Conservation (phyloP, 805 yeast species). For the Lipomyces sp. region DNA sequence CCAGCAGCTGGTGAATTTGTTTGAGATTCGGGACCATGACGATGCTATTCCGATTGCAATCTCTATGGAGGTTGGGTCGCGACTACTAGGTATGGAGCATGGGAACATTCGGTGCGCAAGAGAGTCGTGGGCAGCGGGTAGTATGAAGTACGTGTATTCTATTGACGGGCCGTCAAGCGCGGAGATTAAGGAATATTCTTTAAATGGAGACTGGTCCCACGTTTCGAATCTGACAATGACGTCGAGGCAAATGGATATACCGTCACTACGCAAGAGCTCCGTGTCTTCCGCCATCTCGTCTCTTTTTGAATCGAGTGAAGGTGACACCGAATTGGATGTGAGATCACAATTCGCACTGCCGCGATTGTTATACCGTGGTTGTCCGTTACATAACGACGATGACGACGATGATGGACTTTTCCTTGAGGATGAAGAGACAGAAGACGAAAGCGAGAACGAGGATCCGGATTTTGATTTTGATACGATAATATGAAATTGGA, state of each 20-base stretch:
- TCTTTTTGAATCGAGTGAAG: not conserved
- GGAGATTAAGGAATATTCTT: not conserved
- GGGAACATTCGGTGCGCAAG: not conserved
- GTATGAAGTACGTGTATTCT: slow-evolving; percentile 4
- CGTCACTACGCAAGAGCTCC: slow-evolving; percentile 1
- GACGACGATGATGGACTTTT: not conserved
- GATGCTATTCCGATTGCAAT: slow-evolving; percentile 12
- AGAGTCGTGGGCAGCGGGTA: not conserved
- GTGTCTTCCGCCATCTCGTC: not conserved
- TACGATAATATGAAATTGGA: not conserved
- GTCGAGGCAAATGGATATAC: no score
- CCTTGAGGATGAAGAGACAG: slow-evolving; percentile 8
- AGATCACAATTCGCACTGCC: not conserved
- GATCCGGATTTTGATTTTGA: slow-evolving; percentile 12
- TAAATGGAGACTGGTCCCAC: not conserved
- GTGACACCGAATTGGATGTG: not conserved
- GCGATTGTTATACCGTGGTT: not conserved
- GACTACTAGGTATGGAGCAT: not conserved
- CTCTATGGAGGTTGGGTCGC: slow-evolving; percentile 14
- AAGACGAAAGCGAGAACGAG: slow-evolving; percentile 9
- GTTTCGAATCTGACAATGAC: not conserved
- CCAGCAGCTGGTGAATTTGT: not conserved
- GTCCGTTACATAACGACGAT: not conserved
- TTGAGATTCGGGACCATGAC: slow-evolving; percentile 10
- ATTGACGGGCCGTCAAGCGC: not conserved